phyloP scores from a whole-genome alignment of 1,284 basidiomycete genomes.

The Naganishia cerealis region DNA sequence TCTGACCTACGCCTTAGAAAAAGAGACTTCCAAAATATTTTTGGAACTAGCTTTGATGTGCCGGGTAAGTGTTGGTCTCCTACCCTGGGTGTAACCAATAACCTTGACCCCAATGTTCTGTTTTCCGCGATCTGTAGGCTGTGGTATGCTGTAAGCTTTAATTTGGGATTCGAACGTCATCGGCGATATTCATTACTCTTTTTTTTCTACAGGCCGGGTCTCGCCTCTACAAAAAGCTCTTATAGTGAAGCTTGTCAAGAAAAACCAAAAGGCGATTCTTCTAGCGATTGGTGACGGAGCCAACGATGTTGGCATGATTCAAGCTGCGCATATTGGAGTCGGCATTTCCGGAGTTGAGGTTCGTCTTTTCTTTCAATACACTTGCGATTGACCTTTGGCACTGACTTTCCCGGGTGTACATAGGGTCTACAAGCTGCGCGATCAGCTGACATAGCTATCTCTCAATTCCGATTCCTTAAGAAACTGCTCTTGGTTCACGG shows the following conservation, averaged over 20 bases:
- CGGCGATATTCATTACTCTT: background rate
- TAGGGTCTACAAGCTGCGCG: slow-evolving; percentile 95
- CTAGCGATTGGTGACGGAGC: slow-evolving; percentile 80
- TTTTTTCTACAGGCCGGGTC: slow-evolving; percentile 56
- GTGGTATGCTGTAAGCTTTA: slow-evolving; percentile 83
- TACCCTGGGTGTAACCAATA: slow-evolving; percentile 15
- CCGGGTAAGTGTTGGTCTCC: slow-evolving; percentile 60
- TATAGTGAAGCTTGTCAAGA: slow-evolving; percentile 97
- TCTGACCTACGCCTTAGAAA: slow-evolving; percentile 86
- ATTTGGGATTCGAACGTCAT: background rate
- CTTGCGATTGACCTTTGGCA: background rate
- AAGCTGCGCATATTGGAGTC: slow-evolving; percentile 71
- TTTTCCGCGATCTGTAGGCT: slow-evolving; percentile 55
- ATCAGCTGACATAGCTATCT: slow-evolving; percentile 94
- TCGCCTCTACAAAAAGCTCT: slow-evolving; percentile 97
- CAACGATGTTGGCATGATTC: slow-evolving; percentile 65
- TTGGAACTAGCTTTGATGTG: slow-evolving; percentile 96
- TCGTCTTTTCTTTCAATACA: background rate
- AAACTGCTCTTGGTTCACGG: slow-evolving; percentile 96
- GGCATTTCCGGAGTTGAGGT: slow-evolving; percentile 98
- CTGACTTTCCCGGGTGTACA: slow-evolving; percentile 1
- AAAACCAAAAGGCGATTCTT: slow-evolving; percentile 84
- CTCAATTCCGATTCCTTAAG: slow-evolving; percentile 94
- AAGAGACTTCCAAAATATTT: slow-evolving; percentile 83
- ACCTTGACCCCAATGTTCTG: slow-evolving; percentile 17